Base-by-base conservation (phyloP, 1,139 yeast genomes). In the Pichia kudriavzevii region DNA sequence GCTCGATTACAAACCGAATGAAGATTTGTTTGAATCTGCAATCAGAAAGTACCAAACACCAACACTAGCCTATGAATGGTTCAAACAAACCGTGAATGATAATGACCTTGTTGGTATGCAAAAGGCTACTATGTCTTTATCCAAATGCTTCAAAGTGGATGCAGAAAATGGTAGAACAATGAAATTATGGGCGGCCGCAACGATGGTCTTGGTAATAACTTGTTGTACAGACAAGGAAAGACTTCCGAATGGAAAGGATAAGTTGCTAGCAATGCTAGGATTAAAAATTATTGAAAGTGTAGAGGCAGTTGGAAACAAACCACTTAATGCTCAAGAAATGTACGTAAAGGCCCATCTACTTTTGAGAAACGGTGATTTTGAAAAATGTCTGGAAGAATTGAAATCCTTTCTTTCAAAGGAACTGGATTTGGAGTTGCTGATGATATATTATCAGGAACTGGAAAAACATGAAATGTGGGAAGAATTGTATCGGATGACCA, bases 211-310 rank as follows among this genome's bases (percentile, higher is more conserved):
- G 12, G 53, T 43, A 15, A 42, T 52, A 26, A 38, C 40, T 7
- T 47, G 50, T 20, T 45, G 50, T 31, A 33, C 38, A n/a, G 32
- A 31, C 7, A 50, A 50, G 31, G 52, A 56, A 22, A 46, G 61
- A 6, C 60, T 61, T 4, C 56, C 68, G 34, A 74, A 68, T 40
- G 34, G 40, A 6, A 41, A 41, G 16, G 53, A 56, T 34, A 58
- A 55, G 18, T 27, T 81, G 26, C 75, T 68, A 45, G 74, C 77
- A 4, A 63, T 65, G 41, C 60, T 83, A 30, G 91, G 83, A 0
- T 47, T 63, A 35, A 69, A 75, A 43, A 49, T 78, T 41, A 52
- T 77, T 11, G 76, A 72, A 28, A 17, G 21, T 15, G 39, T 40
- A 23, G 55, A 59, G 13, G 48, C 65, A 16, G 55, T 59, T 24